phyloP scores from a whole-genome alignment of 306 rosid species.

The Castanea sativa region DNA sequence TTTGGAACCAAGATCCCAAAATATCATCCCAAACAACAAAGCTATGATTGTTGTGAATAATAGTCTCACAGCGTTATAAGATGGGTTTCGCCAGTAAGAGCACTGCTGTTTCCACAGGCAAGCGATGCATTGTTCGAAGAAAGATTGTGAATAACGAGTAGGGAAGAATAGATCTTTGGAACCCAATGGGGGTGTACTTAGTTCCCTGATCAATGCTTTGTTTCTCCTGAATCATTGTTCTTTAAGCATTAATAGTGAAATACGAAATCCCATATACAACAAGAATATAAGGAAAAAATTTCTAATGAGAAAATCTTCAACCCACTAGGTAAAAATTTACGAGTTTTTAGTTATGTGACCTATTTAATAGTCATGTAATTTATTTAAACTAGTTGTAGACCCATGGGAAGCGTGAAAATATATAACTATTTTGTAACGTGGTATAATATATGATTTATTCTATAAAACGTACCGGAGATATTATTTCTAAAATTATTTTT shows the following conservation, averaged over 20 bases:
- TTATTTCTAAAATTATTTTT: too few relatives aligned
- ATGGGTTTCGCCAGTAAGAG: conserved; percentile 88
- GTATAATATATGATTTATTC: too few relatives aligned
- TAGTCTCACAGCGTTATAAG: conserved; percentile 70
- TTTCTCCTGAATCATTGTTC: conserved; percentile 56
- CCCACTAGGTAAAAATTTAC: too few relatives aligned
- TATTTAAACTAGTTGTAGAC: too few relatives aligned
- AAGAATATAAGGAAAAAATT: neutral
- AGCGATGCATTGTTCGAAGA: conserved; percentile 64
- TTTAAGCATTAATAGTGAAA: neutral
- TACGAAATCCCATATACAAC: neutral
- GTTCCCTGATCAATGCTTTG: conserved; percentile 67
- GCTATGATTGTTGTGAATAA: conserved; percentile 72
- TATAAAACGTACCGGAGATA: too few relatives aligned
- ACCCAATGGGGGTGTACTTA: conserved; percentile 52
- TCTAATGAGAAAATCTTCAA: too few relatives aligned
- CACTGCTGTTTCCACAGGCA: conserved; percentile 86
- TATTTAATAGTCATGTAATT: too few relatives aligned
- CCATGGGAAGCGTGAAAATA: too few relatives aligned
- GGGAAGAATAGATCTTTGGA: conserved; percentile 66
- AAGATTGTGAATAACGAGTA: conserved; percentile 63
- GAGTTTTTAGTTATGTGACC: too few relatives aligned
- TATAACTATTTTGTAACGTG: too few relatives aligned
- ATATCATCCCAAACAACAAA: conserved; percentile 73
- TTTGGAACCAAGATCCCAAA: conserved; percentile 76